Evolutionary conservation across 768 basidiomycete genomes (phyloP).

Genomic region (Neoboletus brunneissimus): DNA sequence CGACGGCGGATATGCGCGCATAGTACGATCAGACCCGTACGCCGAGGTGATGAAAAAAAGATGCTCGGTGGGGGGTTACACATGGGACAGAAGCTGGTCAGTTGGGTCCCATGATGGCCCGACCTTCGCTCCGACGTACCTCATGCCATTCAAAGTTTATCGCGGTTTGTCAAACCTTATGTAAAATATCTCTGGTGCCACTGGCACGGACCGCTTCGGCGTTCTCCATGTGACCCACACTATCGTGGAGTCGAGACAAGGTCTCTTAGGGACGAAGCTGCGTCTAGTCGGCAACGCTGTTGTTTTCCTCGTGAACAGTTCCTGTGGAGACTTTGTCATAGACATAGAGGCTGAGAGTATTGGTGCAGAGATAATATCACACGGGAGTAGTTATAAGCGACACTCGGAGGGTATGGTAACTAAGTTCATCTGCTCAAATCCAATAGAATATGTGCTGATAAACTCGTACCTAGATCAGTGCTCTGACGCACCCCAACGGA

Average conservation of each 20-base stretch:
- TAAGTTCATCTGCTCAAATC: not conserved
- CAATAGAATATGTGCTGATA: not conserved
- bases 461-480: not conserved
- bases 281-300: not conserved
- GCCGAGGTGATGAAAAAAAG: slow-evolving; percentile 14
- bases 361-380: not conserved
- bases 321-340: not conserved
- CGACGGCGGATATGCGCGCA: slow-evolving; percentile 8
- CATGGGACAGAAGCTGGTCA: too few relatives aligned
- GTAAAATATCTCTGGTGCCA: slow-evolving; percentile 3
- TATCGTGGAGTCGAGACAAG: slow-evolving; percentile 12
- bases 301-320: not conserved
- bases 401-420: not conserved
- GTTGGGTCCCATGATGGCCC: slow-evolving; percentile 4
- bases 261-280: not conserved
- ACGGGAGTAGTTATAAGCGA: not conserved
- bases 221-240: slow-evolving; percentile 18
- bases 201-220: not conserved
- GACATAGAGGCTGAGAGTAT: not conserved
- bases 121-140: slow-evolving; percentile 9
- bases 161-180: slow-evolving; percentile 14
- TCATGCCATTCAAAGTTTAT: slow-evolving; percentile 16
- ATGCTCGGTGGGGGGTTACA: not conserved
- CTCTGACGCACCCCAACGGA: not conserved
- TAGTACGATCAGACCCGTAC: not conserved